Base-by-base conservation (phyloP, 805 yeast genomes). In the Ogataea henricii region DNA sequence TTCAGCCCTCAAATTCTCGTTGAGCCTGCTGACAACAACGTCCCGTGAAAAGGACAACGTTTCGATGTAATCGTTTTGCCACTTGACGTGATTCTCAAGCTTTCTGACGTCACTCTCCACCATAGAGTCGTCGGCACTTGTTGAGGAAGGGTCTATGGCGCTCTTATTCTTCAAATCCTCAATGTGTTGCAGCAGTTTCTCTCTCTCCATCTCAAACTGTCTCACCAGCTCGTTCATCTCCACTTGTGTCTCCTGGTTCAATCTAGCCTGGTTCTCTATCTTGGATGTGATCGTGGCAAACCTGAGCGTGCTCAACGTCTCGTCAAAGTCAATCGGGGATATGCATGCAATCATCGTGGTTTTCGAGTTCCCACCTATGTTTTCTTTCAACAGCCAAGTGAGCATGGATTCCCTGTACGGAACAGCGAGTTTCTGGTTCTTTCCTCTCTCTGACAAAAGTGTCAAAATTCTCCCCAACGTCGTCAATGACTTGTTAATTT, bases 321-420 rank as follows among this genome's bases (percentile, higher is more conserved):
- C 96, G 17, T 87, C 91, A 63, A 80, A 84, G 57, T 86, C 92
- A 14, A 81, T 70, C 0, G 94, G 92, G 0, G 94, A 84, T 0
- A 88, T 71, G 64, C 96, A 87, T 17, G 91, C 91, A n/a, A 88
- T 74, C 94, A 88, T 87, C n/a, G 84, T 82, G 0, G 92, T 89
- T 57, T 84, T 85, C 20, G 90, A 83, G 61, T 88, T 88, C 1
- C 96, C 96, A 1, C 91, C 88, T 34, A 88, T 70, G 49, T 81
- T 82, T 55, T 87, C 92, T 58, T 83, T 83, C 52, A 88, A 69
- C 2, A 88, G 68, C 80, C 91, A 85, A 0, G 96, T 88, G 45
- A 88, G 68, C 0, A 76, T 72, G 0, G 95, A 86, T 55, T 88
- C 96, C 52, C 96, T 71, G 57, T 83, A 85, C 0, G 92, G 92